These are phyloP conservation scores for Fraxinus velutina DNA, from an alignment of 305 asterid species.

Conservation along the genomic window DNA sequence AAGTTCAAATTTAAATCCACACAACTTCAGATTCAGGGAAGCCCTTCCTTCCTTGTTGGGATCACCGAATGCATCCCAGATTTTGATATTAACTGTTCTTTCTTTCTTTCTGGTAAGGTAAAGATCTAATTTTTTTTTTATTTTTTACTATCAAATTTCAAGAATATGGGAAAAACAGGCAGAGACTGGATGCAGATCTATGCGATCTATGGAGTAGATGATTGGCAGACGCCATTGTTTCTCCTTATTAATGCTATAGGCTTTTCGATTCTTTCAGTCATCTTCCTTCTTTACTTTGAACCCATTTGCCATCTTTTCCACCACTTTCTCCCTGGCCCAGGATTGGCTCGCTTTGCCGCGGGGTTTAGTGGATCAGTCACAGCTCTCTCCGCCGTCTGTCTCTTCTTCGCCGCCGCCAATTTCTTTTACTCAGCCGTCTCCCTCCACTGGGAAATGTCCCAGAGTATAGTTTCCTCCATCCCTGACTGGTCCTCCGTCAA, in stretches of 20 bases:
- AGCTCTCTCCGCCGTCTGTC: constrained; percentile 81
- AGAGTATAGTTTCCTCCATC: constrained; percentile 75
- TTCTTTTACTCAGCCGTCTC: constrained; percentile 84
- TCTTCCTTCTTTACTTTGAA: constrained; percentile 76
- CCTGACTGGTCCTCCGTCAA: constrained; percentile 91
- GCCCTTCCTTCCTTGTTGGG: neutral
- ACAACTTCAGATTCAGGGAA: neutral
- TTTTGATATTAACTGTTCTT: neutral
- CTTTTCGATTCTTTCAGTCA: constrained; percentile 58
- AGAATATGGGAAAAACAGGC: constrained; percentile 61
- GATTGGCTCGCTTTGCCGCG: constrained; percentile 69
- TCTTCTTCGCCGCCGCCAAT: constrained; percentile 74
- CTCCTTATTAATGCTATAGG: constrained; percentile 61
- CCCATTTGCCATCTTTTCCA: constrained; percentile 57
- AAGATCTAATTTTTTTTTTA: neutral
- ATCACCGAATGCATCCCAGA: neutral
- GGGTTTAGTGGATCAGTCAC: constrained; percentile 91
- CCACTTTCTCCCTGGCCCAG: constrained; percentile 61
- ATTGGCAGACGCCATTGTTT: constrained; percentile 83
- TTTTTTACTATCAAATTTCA: constrained; percentile 4
- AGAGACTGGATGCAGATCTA: constrained; percentile 98
- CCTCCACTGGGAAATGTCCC: constrained; percentile 93
- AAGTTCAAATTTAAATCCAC: neutral
- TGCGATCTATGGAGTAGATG: constrained; percentile 86
- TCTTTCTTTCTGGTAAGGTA: neutral